These are phyloP conservation scores for Acanthamoeba lenticulata DNA, from an alignment of 208 protist genomes.

Conservation along the genomic window DNA sequence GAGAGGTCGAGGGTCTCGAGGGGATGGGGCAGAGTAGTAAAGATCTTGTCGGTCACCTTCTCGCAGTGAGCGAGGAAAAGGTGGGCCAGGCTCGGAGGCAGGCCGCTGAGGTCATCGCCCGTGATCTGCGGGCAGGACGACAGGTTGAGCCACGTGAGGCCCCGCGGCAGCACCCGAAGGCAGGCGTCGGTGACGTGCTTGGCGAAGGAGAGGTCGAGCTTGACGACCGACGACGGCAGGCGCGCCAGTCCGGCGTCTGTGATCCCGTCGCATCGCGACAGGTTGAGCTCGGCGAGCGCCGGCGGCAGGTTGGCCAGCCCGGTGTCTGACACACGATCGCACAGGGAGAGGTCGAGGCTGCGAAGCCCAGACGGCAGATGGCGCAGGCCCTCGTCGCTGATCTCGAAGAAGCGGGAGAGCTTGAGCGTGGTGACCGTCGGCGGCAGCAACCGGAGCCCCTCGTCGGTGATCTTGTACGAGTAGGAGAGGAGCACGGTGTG, in stretches of 20 bases:
- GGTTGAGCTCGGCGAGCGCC: not conserved
- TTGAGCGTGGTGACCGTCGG: not conserved
- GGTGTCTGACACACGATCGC: not conserved
- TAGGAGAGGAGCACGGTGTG: conserved; percentile 16
- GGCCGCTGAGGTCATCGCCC: not conserved
- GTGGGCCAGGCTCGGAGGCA: not conserved
- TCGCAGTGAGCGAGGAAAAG: conserved; percentile 9
- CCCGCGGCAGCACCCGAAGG: not conserved
- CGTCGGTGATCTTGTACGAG: conserved; percentile 36
- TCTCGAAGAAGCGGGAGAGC: conserved; percentile 35
- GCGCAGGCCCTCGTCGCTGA: not conserved
- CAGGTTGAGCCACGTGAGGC: conserved; percentile 21
- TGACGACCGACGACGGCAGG: not conserved
- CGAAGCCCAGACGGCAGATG: not conserved
- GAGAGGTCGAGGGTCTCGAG: conserved; percentile 38
- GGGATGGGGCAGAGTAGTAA: not conserved
- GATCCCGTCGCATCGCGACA: conserved; percentile 5
- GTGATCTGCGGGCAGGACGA: conserved; percentile 29
- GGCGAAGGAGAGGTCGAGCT: conserved; percentile 15
- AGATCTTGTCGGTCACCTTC: conserved; percentile 20
- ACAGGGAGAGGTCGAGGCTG: conserved; percentile 7
- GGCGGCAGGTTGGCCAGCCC: not conserved
- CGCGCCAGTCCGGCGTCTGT: not conserved
- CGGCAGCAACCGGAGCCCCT: not conserved
- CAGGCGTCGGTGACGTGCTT: conserved; percentile 5